Percentiles rank a stretch among this genome's conserved stretches.
These are phyloP conservation scores for Penicillium fimorum DNA, from an alignment of 495 filamentous ascomycete genomes.

Conservation along the genomic window DNA sequence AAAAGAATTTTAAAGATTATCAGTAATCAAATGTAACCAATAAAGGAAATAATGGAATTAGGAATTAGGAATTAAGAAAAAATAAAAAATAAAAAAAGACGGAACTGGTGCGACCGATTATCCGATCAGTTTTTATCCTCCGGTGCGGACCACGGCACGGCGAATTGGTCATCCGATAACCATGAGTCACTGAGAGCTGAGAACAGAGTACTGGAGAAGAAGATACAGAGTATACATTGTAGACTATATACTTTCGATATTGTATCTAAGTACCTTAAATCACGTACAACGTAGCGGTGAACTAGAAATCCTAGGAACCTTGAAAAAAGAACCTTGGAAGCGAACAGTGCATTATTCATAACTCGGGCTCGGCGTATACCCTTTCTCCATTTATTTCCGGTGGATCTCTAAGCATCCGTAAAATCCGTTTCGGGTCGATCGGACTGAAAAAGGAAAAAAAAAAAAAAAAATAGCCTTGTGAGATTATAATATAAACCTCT, in stretches of 20 bases:
- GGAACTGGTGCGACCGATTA: not conserved
- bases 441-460: not conserved
- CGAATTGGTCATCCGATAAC: slow-evolving; percentile 9
- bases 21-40: not conserved
- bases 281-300: slow-evolving; percentile 4
- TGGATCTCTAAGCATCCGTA: slow-evolving; percentile 7
- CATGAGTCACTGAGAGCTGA: not conserved
- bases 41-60: slow-evolving; percentile 1
- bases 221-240: not conserved
- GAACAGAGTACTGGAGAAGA: not conserved
- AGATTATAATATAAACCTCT: slow-evolving; percentile 10
- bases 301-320: not conserved
- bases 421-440: slow-evolving; percentile 10
- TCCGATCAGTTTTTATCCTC: slow-evolving; percentile 4
- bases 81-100: slow-evolving; percentile 5
- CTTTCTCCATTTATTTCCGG: slow-evolving; percentile 9
- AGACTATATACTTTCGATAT: not conserved
- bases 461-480: not conserved
- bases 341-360: slow-evolving; percentile 2
- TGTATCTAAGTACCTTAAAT: not conserved
- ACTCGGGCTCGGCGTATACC: not conserved
- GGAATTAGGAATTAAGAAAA: slow-evolving; percentile 5
- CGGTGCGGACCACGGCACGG: slow-evolving; percentile 8
- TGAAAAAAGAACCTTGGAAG: not conserved
- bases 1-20: not conserved